A percentile compares a stretch with the other conserved stretches of the same genome.
Evolutionary conservation across 2,329 filamentous ascomycete species (phyloP).

Genomic region (Aspergillus puulaauensis): DNA sequence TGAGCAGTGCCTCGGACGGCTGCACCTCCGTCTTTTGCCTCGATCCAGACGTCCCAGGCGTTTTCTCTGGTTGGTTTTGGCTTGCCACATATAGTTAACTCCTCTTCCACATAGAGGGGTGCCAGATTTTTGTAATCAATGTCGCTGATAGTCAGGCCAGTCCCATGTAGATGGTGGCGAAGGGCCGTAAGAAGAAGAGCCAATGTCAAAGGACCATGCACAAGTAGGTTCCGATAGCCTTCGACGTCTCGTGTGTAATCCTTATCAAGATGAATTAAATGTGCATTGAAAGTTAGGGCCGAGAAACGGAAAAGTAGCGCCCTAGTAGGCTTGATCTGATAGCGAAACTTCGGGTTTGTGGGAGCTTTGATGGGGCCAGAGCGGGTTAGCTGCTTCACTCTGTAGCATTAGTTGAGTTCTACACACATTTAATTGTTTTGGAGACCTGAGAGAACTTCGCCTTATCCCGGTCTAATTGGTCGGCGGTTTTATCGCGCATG

Average conservation of each 20-base stretch:
- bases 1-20: conserved; percentile 60
- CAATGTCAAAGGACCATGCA: conserved; percentile 83
- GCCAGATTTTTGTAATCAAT: conserved; percentile 80
- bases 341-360: conserved; percentile 53
- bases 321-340: conserved; percentile 65
- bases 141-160: conserved; percentile 45
- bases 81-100: conserved; percentile 68
- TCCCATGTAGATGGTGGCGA: conserved; percentile 50
- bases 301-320: conserved; percentile 85
- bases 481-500: conserved; percentile 51
- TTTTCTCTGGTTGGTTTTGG: conserved; percentile 43
- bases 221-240: conserved; percentile 71
- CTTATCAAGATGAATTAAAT: conserved; percentile 82
- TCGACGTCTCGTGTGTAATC: conserved; percentile 69
- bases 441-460: conserved; percentile 20
- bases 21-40: conserved; percentile 60
- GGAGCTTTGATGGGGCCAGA: conserved; percentile 41
- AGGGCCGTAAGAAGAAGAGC: conserved; percentile 73
- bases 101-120: conserved; percentile 74
- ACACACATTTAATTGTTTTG: conserved; percentile 38
- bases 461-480: conserved; percentile 30
- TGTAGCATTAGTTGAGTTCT: conserved; percentile 13
- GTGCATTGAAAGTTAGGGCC: conserved; percentile 87
- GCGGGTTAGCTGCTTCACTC: conserved; percentile 20
- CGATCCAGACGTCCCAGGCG: conserved; percentile 65